Evolutionary conservation across 768 basidiomycete genomes (phyloP).

Genomic region (Asterophora lycoperdoides): DNA sequence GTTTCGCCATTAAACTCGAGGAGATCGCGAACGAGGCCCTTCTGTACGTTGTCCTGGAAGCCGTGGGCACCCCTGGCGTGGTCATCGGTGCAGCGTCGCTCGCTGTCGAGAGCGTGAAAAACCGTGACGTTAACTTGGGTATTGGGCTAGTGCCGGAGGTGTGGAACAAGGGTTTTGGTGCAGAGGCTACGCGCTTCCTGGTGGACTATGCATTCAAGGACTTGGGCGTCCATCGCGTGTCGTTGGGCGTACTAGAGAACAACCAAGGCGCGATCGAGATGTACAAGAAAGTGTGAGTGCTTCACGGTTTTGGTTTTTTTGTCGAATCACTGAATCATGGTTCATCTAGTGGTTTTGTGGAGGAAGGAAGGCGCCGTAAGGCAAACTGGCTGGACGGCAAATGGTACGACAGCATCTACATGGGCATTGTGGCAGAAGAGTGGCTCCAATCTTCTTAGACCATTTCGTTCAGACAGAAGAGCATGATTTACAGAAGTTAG

Average conservation of each 20-base stretch:
- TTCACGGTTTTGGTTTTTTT: not conserved
- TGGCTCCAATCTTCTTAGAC: slow-evolving; percentile 20
- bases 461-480: no score
- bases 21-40: slow-evolving; percentile 15
- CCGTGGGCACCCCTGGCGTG: slow-evolving; percentile 15
- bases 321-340: not conserved
- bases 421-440: slow-evolving; percentile 38
- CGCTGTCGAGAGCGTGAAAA: slow-evolving; percentile 19
- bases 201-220: slow-evolving; percentile 4
- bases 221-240: slow-evolving; percentile 2
- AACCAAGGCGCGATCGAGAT: slow-evolving; percentile 1
- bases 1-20: slow-evolving; percentile 5
- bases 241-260: not conserved
- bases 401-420: slow-evolving; percentile 35
- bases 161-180: slow-evolving; percentile 23
- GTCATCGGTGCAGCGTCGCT: slow-evolving; percentile 18
- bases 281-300: slow-evolving; percentile 28
- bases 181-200: not conserved
- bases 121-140: slow-evolving; percentile 22
- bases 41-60: slow-evolving; percentile 19
- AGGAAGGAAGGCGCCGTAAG: slow-evolving; percentile 35
- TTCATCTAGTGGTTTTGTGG: slow-evolving; percentile 32
- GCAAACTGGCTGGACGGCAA: slow-evolving; percentile 30
- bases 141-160: slow-evolving; percentile 21
- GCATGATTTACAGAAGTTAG: no score